A percentile compares a stretch with the other conserved stretches of the same genome.
phyloP scores from a whole-genome alignment of 192 early-diverging fungal species.

The Pilobolus umbonatus region DNA sequence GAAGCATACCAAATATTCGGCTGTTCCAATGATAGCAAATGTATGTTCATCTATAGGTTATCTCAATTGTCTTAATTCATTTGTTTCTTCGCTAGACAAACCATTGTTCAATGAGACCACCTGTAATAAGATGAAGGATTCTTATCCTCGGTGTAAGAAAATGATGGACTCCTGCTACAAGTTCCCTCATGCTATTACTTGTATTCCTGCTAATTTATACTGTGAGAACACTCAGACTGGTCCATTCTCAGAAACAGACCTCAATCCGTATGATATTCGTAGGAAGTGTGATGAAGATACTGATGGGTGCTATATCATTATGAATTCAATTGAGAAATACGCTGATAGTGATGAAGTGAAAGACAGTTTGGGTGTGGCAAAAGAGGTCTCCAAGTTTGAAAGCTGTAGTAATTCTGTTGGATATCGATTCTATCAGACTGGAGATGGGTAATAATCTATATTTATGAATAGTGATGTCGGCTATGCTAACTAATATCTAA shows the following conservation, averaged over 20 bases:
- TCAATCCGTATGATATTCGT: slow-evolving; percentile 90
- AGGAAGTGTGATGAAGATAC: slow-evolving; percentile 69
- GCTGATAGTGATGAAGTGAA: slow-evolving; percentile 76
- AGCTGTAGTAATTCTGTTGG: slow-evolving; percentile 62
- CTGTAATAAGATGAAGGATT: slow-evolving; percentile 72
- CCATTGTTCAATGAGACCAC: slow-evolving; percentile 72
- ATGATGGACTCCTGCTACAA: slow-evolving; percentile 84
- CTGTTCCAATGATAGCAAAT: slow-evolving; percentile 44
- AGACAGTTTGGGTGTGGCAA: slow-evolving; percentile 69
- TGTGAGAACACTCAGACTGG: neutral
- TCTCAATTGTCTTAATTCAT: neutral
- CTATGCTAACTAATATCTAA: slow-evolving; percentile 26
- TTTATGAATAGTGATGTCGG: neutral
- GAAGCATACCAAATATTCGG: slow-evolving; percentile 79
- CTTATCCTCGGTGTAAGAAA: slow-evolving; percentile 69
- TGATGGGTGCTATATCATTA: slow-evolving; percentile 86
- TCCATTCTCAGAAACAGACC: slow-evolving; percentile 10
- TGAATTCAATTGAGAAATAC: slow-evolving; percentile 72
- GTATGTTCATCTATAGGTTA: neutral
- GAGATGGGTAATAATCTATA: slow-evolving; percentile 13
- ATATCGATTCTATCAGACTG: slow-evolving; percentile 18
- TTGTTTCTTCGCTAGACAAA: slow-evolving; percentile 50
- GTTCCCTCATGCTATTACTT: slow-evolving; percentile 68
- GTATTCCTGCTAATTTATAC: slow-evolving; percentile 67
- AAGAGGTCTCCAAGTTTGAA: slow-evolving; percentile 54